Evolutionary conservation across 495 filamentous ascomycete genomes (phyloP).

Genomic region (Oidiodendron maius): DNA sequence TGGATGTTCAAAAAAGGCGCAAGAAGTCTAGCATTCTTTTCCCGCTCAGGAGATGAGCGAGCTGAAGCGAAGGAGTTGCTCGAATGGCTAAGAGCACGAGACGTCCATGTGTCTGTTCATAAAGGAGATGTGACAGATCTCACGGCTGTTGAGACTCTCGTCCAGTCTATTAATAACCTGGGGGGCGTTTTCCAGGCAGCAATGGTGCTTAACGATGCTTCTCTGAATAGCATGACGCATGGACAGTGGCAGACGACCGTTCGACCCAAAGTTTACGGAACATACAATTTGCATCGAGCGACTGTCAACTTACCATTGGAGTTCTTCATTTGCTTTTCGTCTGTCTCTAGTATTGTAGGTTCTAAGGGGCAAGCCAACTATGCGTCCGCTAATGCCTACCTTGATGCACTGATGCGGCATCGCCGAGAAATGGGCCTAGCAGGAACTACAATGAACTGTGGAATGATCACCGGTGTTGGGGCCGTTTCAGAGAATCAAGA

Average conservation of each 20-base stretch:
- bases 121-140: too few species aligned
- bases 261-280: constrained; percentile 47
- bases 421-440: constrained; percentile 37
- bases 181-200: constrained; percentile 36
- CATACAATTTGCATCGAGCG: constrained; percentile 48
- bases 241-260: constrained; percentile 33
- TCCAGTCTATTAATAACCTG: too few species aligned
- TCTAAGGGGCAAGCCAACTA: constrained; percentile 55
- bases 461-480: constrained; percentile 34
- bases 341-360: constrained; percentile 51
- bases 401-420: constrained; percentile 40
- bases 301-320: constrained; percentile 40
- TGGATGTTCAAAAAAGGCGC: constrained; percentile 44
- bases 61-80: too few species aligned
- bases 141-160: too few species aligned
- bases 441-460: constrained; percentile 45
- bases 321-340: constrained; percentile 63
- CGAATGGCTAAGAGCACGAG: neutral
- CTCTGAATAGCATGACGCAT: neutral
- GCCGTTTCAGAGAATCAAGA: constrained; percentile 9
- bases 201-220: constrained; percentile 4
- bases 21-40: constrained; percentile 49
- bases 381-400: constrained; percentile 54
- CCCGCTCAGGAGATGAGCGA: constrained; percentile 38
- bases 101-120: too few species aligned